Evolutionary conservation across 2,329 filamentous ascomycete genomes (phyloP).

Genomic region (Westerdykella sp.): DNA sequence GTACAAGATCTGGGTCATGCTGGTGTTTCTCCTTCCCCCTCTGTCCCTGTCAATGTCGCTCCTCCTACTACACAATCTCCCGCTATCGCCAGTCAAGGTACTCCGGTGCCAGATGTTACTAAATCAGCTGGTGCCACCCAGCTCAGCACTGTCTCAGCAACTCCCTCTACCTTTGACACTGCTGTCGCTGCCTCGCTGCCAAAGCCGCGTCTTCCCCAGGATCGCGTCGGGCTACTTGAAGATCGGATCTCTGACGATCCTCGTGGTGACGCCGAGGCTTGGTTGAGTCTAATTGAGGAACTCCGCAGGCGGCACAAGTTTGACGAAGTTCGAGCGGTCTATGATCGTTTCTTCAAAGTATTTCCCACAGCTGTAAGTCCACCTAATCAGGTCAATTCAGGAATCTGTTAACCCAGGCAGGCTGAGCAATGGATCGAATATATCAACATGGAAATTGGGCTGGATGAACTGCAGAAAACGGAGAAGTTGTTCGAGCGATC

Average conservation of each 20-base stretch:
- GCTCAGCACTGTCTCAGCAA: slow-evolving; percentile 26
- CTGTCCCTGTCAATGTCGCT: slow-evolving; percentile 38
- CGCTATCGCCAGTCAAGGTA: slow-evolving; percentile 43
- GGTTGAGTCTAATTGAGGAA: slow-evolving; percentile 80
- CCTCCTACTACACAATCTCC: slow-evolving; percentile 46
- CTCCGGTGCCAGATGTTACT: slow-evolving; percentile 32
- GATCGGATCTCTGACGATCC: slow-evolving; percentile 89
- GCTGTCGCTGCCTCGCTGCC: slow-evolving; percentile 24
- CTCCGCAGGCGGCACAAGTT: slow-evolving; percentile 75
- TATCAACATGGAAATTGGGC: slow-evolving; percentile 79
- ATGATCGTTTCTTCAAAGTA: slow-evolving; percentile 77
- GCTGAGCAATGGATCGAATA: slow-evolving; percentile 88
- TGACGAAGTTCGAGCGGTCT: slow-evolving; percentile 72
- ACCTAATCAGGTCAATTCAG: slow-evolving; percentile 1
- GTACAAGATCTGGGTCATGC: slow-evolving; percentile 46
- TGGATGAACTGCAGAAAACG: slow-evolving; percentile 73
- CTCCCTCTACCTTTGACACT: slow-evolving; percentile 30
- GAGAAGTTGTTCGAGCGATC: slow-evolving; percentile 79
- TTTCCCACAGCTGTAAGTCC: slow-evolving; percentile 85
- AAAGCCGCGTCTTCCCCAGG: slow-evolving; percentile 58
- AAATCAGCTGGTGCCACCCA: slow-evolving; percentile 26
- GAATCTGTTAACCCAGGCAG: slow-evolving; percentile 53
- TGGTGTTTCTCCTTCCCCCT: slow-evolving; percentile 34
- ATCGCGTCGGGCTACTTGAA: slow-evolving; percentile 75
- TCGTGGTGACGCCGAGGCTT: slow-evolving; percentile 85